Evolutionary conservation across 2,329 filamentous ascomycete genomes (phyloP), one percentile per base, ranked within the genome.

Genomic region (Curvularia sp.): DNA sequence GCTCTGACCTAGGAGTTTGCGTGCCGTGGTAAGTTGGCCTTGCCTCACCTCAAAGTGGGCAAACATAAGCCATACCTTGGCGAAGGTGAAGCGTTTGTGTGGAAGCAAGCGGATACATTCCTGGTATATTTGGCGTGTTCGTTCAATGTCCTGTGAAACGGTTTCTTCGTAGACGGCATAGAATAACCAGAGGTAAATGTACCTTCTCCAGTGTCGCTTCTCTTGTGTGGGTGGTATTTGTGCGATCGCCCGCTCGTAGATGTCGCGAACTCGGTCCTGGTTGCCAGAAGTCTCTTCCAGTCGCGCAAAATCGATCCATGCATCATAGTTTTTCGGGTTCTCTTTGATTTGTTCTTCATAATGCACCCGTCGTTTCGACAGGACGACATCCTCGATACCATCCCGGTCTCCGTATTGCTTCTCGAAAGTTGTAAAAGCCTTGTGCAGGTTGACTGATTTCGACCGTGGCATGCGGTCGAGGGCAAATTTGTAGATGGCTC

Each of bases 161-260:
- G 91, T 88, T 77, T 99, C 95, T 76, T 98, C 95, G 87, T 91
- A 98, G 18, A 97, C 81, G 9, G 95, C 95, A 77, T 98, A 99
- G 79, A 98, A 97, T 42, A 98, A 87, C 92, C 94, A 99, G 1
- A 99, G 85, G 74, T 98, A 99, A 59, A 99, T 96, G 77, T 99
- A 99, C 34, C 95, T 85, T 65, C 95, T 86, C 95, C 95, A 99
- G 77, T 98, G 93, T 46, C 95, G 87, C 82, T 99, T 99, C 76
- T 98, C 95, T 69, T 96, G 91, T 19, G 93, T 96, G 0, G 95
- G 94, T 2, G 95, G 95, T 13, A 98, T 87, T 73, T 99, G 94
- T 5, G 95, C 93, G 67, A 99, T 96, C 1, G 95, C 95, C 68
- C 93, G 87, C 79, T 99, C 95, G 78, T 98, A 99, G 13, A 96